These are phyloP conservation scores for Haemoproteus tartakovskyi DNA, from an alignment of 169 alveolate species.

Conservation along the genomic window DNA sequence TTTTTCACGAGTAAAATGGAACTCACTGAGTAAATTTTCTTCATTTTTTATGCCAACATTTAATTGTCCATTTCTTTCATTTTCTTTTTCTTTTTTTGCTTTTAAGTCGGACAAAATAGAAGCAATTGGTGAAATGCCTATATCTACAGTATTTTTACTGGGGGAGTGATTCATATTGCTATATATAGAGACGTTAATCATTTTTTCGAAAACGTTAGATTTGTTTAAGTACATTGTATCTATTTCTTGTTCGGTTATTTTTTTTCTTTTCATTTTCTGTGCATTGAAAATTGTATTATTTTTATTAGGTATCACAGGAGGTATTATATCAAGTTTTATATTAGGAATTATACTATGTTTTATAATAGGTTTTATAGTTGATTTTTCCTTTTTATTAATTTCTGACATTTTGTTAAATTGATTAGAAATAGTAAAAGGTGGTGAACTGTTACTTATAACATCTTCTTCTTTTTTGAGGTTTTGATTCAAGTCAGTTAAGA, in stretches of 20 bases:
- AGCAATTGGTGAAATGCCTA: background rate
- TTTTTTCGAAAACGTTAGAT: constrained; percentile 38
- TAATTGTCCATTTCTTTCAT: background rate
- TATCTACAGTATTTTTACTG: background rate
- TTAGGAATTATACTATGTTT: background rate
- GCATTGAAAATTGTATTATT: constrained; percentile 34
- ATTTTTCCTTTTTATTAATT: too few relatives aligned
- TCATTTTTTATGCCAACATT: background rate
- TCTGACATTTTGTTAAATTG: too few relatives aligned
- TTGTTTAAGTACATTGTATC: constrained; percentile 8
- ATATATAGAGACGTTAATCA: constrained; percentile 45
- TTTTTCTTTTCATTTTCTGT: constrained; percentile 22
- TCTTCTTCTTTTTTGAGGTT: too few relatives aligned
- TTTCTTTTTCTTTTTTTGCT: constrained; percentile 6
- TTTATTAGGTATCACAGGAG: background rate
- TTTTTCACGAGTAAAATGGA: too few relatives aligned
- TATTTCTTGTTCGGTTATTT: constrained; percentile 5
- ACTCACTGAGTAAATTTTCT: too few relatives aligned
- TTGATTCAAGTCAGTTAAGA: too few relatives aligned
- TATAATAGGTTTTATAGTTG: background rate
- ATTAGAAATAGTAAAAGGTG: too few relatives aligned
- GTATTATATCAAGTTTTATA: too few relatives aligned
- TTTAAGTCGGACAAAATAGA: constrained; percentile 11
- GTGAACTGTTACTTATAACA: too few relatives aligned
- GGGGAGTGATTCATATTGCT: background rate